phyloP scores from a whole-genome alignment of 805 yeast genomes.

The Candida sanyiensis region DNA sequence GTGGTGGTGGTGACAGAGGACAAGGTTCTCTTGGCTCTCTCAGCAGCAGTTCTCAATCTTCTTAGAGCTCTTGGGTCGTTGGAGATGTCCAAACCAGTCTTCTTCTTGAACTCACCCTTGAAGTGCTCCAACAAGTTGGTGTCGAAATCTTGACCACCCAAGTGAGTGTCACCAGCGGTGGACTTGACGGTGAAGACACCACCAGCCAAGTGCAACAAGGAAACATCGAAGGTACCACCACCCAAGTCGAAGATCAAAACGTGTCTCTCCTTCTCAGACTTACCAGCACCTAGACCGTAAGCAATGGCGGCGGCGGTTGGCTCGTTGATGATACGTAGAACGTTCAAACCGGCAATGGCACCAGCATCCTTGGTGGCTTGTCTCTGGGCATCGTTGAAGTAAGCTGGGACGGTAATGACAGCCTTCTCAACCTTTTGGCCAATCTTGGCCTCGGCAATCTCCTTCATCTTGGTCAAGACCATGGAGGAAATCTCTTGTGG shows the following conservation, averaged over 20 bases:
- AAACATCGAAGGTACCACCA: slow-evolving; percentile 99
- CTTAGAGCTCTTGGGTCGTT: slow-evolving; percentile 92
- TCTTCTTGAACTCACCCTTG: slow-evolving; percentile 91
- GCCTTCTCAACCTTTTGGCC: slow-evolving; percentile 70
- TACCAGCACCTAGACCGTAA: slow-evolving; percentile 94
- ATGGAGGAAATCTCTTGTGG: slow-evolving; percentile 74
- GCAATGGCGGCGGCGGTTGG: slow-evolving; percentile 98
- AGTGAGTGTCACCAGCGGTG: slow-evolving; percentile 98
- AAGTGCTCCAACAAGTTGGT: slow-evolving; percentile 91
- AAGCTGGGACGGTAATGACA: slow-evolving; percentile 75
- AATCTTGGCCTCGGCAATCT: slow-evolving; percentile 71
- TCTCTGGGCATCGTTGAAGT: slow-evolving; percentile 76
- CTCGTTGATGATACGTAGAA: slow-evolving; percentile 70
- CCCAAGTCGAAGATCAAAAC: slow-evolving; percentile 93
- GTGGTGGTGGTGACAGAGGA: slow-evolving; percentile 96
- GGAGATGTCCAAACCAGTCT: slow-evolving; percentile 87
- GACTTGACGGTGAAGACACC: slow-evolving; percentile 97
- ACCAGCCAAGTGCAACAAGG: slow-evolving; percentile 86
- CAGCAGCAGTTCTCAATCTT: slow-evolving; percentile 98
- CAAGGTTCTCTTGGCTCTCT: slow-evolving; percentile 97
- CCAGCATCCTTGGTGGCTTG: slow-evolving; percentile 82
- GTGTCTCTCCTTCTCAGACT: slow-evolving; percentile 74
- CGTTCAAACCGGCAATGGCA: slow-evolving; percentile 75
- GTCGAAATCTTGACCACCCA: slow-evolving; percentile 99
- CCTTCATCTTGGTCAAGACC: slow-evolving; percentile 80